Evolutionary conservation across 352 stramenopile species (phyloP), one percentile per base, ranked within the genome.

Genomic region (Blastocystis sp.): DNA sequence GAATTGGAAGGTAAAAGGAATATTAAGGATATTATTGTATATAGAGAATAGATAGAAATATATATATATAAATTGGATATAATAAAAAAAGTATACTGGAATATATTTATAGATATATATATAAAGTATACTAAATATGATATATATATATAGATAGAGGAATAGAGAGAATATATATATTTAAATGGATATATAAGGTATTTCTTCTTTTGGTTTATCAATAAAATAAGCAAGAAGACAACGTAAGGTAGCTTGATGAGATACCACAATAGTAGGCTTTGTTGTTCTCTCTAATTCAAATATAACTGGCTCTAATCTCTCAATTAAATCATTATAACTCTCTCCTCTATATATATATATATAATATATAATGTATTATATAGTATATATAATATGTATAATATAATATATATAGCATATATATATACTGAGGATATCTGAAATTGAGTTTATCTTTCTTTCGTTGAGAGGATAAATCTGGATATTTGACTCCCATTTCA

Each of bases 311-410:
- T 95, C 86, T 30, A 95, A 77, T 27, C 88, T 78, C 57, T 94
- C 79, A 48, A 92, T 94, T 49, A 95, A 80, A 67, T 95, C 88
- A 71, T 94, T 85, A 69, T 95, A 95, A 28, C 79, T 92, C 76
- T 95, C 87, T 46, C 85, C 84, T 71, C 45, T 24, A 65, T 32
- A 35, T 67, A 59, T 10, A 42, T 27, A 40, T 43, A 69, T 21
- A 43, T 67, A 16, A 18, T 18, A 13, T 18, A 39, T 13, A 18
- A 18, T 39, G 33, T 39, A 39, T 39, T 13, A 13, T 13, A 13
- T 13, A 39, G 13, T 13, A 39, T 39, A 18, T 13, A 39, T 39
- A n/a, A n/a, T n/a, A n/a, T n/a, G n/a, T n/a, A n/a, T n/a, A n/a
- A n/a, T n/a, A n/a, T n/a, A n/a, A n/a, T n/a, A n/a, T n/a, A n/a